These are phyloP conservation scores for Pilatotrama ljubarskyi DNA, from an alignment of 768 basidiomycete species.

Conservation along the genomic window DNA sequence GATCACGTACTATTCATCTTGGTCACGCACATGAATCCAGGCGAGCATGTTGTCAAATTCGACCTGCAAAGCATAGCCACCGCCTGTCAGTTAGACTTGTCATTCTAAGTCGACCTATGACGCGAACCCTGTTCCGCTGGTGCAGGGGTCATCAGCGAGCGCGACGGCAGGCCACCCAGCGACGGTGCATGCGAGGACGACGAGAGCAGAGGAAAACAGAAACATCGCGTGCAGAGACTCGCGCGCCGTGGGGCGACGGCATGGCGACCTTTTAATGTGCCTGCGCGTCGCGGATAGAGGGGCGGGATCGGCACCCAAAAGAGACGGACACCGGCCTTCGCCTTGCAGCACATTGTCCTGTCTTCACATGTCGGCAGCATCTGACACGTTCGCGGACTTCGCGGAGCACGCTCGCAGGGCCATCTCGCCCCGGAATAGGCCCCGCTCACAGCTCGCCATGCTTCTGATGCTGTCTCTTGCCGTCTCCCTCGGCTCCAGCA, in stretches of 20 bases:
- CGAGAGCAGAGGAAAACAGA: not conserved
- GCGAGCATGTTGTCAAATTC: slow-evolving; percentile 15
- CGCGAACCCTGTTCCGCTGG: slow-evolving; percentile 8
- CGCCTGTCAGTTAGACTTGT: not conserved
- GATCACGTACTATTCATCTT: slow-evolving; percentile 3
- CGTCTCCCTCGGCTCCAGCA: no score
- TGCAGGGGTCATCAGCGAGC: not conserved
- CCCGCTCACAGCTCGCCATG: not conserved
- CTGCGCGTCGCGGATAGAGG: not conserved
- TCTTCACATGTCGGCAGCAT: slow-evolving; percentile 1
- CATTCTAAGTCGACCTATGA: no score
- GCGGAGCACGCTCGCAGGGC: not conserved
- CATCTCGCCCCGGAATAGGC: not conserved
- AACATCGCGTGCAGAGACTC: not conserved
- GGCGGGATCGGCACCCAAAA: not conserved
- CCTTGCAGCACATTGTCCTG: no score
- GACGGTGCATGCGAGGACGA: slow-evolving; percentile 9
- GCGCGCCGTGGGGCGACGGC: not conserved
- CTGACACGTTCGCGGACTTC: slow-evolving; percentile 1
- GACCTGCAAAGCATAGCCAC: slow-evolving; percentile 1
- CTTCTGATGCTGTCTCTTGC: no score
- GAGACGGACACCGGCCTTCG: no score
- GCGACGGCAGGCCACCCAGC: not conserved
- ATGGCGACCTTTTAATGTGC: not conserved
- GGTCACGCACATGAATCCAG: slow-evolving; percentile 14